Percentiles rank a stretch among this genome's conserved stretches.
Conservation (phyloP, 2,329 filamentous ascomycete species). For the Pyrenochaeta sp. region DNA sequence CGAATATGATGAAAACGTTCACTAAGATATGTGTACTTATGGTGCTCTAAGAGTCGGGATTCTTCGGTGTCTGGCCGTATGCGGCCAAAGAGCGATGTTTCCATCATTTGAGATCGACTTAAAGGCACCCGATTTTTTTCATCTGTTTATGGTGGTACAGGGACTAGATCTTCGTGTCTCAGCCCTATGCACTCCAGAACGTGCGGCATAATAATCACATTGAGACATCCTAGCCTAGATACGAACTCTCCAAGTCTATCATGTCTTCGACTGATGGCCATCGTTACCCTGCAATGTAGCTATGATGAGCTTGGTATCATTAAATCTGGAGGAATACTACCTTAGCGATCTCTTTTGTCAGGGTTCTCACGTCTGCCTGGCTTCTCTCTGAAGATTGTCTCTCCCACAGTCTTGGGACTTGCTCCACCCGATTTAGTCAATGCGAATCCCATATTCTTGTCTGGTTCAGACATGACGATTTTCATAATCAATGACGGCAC, state of each 20-base stretch:
- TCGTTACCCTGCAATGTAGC: not conserved
- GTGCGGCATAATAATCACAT: constrained; percentile 23
- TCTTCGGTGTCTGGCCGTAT: not conserved
- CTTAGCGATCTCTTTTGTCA: not conserved
- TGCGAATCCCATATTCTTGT: not conserved
- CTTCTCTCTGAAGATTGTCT: not conserved
- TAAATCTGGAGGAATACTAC: not conserved
- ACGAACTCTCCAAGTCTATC: too few species aligned
- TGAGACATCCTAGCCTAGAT: constrained; percentile 14
- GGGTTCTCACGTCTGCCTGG: not conserved
- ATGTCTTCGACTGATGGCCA: not conserved
- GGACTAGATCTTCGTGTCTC: constrained; percentile 33
- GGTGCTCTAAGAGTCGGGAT: not conserved
- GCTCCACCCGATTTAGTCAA: not conserved
- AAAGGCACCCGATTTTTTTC: constrained; percentile 8
- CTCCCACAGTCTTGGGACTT: not conserved
- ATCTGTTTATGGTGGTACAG: constrained; percentile 13
- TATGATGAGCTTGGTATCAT: not conserved
- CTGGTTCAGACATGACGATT: not conserved
- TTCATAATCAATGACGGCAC: not conserved
- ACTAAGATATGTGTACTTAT: not conserved
- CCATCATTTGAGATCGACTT: not conserved
- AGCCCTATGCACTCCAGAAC: constrained; percentile 42
- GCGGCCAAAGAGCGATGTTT: not conserved
- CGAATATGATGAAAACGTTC: not conserved